Evolutionary conservation across 495 filamentous ascomycete species (phyloP).

Genomic region (Aspergillus hancockii): DNA sequence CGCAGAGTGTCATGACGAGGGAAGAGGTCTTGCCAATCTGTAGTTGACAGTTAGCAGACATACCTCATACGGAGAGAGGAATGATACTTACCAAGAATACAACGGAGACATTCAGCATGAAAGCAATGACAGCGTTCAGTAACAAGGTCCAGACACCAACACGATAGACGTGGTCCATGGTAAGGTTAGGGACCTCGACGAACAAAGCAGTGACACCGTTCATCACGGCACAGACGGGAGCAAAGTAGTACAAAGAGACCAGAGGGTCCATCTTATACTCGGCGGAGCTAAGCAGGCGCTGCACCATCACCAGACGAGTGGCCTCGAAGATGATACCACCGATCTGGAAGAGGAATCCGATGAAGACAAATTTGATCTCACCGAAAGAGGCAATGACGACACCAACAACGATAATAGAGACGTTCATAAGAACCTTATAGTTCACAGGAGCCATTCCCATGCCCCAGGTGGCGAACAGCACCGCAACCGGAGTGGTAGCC

Average conservation of each 20-base stretch:
- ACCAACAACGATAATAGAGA: slow-evolving; percentile 85
- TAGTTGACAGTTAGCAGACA: slow-evolving; percentile 5
- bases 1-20: slow-evolving; percentile 93
- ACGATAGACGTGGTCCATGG: slow-evolving; percentile 68
- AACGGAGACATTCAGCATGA: slow-evolving; percentile 88
- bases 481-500: slow-evolving; percentile 89
- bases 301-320: slow-evolving; percentile 87
- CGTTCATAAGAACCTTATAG: slow-evolving; percentile 78
- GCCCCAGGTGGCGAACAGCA: slow-evolving; percentile 80
- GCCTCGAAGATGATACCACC: slow-evolving; percentile 87
- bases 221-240: slow-evolving; percentile 88
- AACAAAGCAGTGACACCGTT: slow-evolving; percentile 78
- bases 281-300: slow-evolving; percentile 80
- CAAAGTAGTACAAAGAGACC: slow-evolving; percentile 95
- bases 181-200: slow-evolving; percentile 72
- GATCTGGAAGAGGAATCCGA: slow-evolving; percentile 84
- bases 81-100: slow-evolving; percentile 81
- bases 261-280: slow-evolving; percentile 98
- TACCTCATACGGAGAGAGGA: neutral
- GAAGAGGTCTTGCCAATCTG: slow-evolving; percentile 98
- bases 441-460: slow-evolving; percentile 77
- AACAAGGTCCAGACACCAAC: slow-evolving; percentile 76
- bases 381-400: slow-evolving; percentile 88
- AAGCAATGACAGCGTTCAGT: slow-evolving; percentile 79
- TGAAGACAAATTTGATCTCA: slow-evolving; percentile 87